Conservation (phyloP, 768 basidiomycete genomes). For the Pleurotus ostreatus region DNA sequence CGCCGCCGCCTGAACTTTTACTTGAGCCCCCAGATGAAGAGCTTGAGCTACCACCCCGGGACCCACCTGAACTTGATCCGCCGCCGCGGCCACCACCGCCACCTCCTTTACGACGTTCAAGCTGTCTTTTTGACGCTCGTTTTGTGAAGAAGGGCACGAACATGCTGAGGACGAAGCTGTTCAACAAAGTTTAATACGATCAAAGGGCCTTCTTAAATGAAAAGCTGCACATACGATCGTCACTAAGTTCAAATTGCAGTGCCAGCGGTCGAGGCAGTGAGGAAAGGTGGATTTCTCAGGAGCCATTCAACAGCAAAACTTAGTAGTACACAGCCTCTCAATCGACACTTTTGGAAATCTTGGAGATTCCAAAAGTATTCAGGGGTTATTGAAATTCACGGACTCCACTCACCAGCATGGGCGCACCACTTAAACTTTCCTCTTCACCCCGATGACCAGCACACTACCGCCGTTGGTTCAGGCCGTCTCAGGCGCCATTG, state of each 20-base stretch:
- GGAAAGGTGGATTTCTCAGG: too few species aligned
- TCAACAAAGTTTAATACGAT: too few species aligned
- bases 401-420: neutral
- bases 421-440: neutral
- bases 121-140: constrained; percentile 5
- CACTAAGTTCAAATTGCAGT: too few species aligned
- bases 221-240: too few species aligned
- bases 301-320: too few species aligned
- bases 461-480: constrained; percentile 57
- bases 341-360: too few species aligned
- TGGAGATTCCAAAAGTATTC: too few species aligned
- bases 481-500: constrained; percentile 53
- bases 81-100: constrained; percentile 24
- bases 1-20: constrained; percentile 13
- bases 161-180: constrained; percentile 11
- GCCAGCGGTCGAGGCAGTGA: too few species aligned
- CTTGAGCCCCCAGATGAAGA: constrained; percentile 13
- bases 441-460: constrained; percentile 42
- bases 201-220: too few species aligned
- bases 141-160: constrained; percentile 26
- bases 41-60: constrained; percentile 12
- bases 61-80: constrained; percentile 8
- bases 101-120: constrained; percentile 26
- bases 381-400: too few species aligned
- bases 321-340: too few species aligned